Evolutionary conservation across 257 asterid genomes (phyloP).

Genomic region (Agastache rugosa): DNA sequence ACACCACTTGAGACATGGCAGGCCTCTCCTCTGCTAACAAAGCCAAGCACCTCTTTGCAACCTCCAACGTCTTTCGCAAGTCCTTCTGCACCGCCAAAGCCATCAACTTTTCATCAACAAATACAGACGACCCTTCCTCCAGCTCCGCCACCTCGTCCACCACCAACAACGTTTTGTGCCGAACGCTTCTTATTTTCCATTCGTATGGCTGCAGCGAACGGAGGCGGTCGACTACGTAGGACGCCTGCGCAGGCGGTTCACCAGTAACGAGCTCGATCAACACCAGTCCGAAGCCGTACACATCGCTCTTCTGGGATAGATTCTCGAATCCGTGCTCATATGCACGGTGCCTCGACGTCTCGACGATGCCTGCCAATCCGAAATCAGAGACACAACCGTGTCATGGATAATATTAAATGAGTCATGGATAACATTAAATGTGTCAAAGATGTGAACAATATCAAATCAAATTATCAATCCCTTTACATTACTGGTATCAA

Average conservation of each 20-base stretch:
- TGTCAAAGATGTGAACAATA: too few species aligned
- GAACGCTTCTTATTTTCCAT: not conserved
- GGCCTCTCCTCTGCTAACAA: not conserved
- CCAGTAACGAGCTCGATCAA: slow-evolving; percentile 41
- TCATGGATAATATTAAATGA: too few species aligned
- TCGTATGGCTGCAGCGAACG: not conserved
- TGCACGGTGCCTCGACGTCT: too few species aligned
- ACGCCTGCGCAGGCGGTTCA: slow-evolving; percentile 21
- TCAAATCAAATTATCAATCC: too few species aligned
- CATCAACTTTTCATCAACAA: not conserved
- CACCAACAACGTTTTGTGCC: too few species aligned
- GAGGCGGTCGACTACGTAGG: not conserved
- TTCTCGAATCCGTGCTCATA: too few species aligned
- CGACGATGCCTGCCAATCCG: not conserved
- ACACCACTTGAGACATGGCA: not conserved
- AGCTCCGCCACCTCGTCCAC: not conserved
- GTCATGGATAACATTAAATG: too few species aligned
- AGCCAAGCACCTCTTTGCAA: slow-evolving; percentile 12
- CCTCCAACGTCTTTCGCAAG: not conserved
- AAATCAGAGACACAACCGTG: slow-evolving; percentile 24
- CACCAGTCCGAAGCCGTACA: slow-evolving; percentile 42
- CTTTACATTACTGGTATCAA: too few species aligned
- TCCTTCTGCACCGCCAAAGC: not conserved
- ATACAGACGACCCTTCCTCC: not conserved
- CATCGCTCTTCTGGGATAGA: slow-evolving; percentile 6